Base-by-base conservation (phyloP, 164 flowering plant genomes). In the Vitis rotundifolia region DNA sequence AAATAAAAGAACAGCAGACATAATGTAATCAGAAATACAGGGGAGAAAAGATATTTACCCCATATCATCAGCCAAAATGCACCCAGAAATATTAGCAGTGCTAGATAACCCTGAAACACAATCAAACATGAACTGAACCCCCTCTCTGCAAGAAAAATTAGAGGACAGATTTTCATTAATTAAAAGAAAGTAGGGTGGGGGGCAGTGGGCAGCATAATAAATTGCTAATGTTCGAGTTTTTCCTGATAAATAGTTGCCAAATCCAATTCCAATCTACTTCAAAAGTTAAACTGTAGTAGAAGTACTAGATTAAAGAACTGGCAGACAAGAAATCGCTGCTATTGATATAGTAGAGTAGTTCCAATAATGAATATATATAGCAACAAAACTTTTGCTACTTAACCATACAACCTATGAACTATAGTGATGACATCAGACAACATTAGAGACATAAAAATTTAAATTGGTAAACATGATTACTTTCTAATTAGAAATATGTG, bases 51-150 rank as follows among this genome's bases (percentile, higher is more conserved):
- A 48, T 44, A 28, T 54, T 82, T 86, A 96, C 99, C 99, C 99
- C 99, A 96, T 96, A 78, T 96, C 99, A 85, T 96, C 99, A 19
- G 99, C 98, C 74, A 96, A 82, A 81, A 96, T 96, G 84, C 99
- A 96, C 69, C 99, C 99, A 75, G 74, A 68, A 61, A 90, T 85
- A 70, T 80, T 80, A 44, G 80, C 73, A 53, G 87, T 48, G 64
- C 79, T 77, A 28, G 71, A 71, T 63, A 88, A 57, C 37, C 98
- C 99, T 11, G 97, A 85, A 75, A 96, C 90, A 74, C 98, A 96
- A 18, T 89, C 95, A 74, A 93, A 96, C 98, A 96, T 93, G 80
- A 96, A 96, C 77, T 89, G 97, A 67, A 96, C 99, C 28, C 99
- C 99, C 84, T 96, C 99, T 74, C 99, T 96, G 91, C 83, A 82